phyloP scores from a whole-genome alignment of 257 asterid genomes.

The Knoxia roxburghii region DNA sequence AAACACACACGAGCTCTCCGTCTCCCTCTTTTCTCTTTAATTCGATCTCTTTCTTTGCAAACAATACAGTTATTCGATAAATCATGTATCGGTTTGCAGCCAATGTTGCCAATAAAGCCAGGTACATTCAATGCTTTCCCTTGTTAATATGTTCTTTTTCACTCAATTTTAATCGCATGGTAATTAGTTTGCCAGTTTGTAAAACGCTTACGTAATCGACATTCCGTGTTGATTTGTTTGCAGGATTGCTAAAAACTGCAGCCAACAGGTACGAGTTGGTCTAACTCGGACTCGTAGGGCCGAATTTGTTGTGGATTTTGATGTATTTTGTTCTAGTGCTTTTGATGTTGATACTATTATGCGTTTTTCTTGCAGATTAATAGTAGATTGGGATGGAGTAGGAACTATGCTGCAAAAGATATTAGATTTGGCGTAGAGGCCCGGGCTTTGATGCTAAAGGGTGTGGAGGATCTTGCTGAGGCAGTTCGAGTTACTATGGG shows the following conservation, averaged over 20 bases:
- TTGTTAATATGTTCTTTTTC: background rate
- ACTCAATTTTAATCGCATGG: background rate
- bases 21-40: conserved; percentile 3
- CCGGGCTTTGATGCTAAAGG: conserved; percentile 51
- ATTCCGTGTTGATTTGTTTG: background rate
- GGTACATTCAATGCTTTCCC: conserved; percentile 16
- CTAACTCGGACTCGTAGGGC: background rate
- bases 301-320: background rate
- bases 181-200: background rate
- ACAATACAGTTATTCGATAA: background rate
- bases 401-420: conserved; percentile 56
- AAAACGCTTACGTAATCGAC: background rate
- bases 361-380: conserved; percentile 26
- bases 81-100: conserved; percentile 80
- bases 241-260: conserved; percentile 37
- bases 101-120: conserved; percentile 74
- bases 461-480: conserved; percentile 60
- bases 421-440: conserved; percentile 64
- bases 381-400: conserved; percentile 41
- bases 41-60: background rate
- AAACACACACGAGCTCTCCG: background rate
- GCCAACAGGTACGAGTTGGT: conserved; percentile 27
- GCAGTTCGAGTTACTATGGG: conserved; percentile 69
- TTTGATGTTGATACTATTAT: background rate
- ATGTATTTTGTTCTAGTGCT: background rate